These are phyloP conservation scores for Gossypium anomalum DNA, from an alignment of 345 rosid species.

Conservation along the genomic window DNA sequence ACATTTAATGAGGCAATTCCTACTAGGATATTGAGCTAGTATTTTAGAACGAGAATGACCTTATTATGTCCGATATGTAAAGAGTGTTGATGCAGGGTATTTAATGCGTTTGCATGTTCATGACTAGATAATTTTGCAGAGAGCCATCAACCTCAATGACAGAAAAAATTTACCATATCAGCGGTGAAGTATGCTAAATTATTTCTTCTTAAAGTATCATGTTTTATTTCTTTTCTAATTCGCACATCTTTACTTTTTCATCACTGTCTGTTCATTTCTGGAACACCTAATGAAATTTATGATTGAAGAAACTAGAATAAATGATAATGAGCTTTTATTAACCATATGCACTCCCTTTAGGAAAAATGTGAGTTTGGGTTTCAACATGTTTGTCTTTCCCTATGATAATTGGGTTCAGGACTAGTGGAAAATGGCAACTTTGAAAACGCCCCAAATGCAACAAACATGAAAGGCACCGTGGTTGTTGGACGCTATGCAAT, in stretches of 20 bases:
- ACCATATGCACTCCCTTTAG: too few relatives aligned
- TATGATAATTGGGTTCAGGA: constrained; percentile 32
- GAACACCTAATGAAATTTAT: neutral
- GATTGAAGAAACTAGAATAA: neutral
- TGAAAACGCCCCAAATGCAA: constrained; percentile 51
- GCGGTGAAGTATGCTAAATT: neutral
- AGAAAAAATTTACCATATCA: neutral
- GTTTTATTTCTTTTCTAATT: neutral
- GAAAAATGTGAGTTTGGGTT: too few relatives aligned
- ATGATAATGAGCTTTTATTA: neutral
- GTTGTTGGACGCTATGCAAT: constrained; percentile 45
- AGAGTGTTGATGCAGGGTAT: neutral
- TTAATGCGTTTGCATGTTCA: neutral
- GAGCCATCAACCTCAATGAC: neutral
- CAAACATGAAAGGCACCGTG: constrained; percentile 64
- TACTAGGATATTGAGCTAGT: neutral
- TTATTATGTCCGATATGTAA: neutral
- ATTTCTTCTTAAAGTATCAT: neutral
- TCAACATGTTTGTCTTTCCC: neutral
- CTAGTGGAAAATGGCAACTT: constrained; percentile 73
- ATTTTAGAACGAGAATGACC: neutral
- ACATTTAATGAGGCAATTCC: neutral
- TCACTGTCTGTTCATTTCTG: neutral
- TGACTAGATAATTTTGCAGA: neutral
- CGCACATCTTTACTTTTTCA: neutral